Conservation (phyloP, 441 rosid species). For the Daphne laureola region DNA sequence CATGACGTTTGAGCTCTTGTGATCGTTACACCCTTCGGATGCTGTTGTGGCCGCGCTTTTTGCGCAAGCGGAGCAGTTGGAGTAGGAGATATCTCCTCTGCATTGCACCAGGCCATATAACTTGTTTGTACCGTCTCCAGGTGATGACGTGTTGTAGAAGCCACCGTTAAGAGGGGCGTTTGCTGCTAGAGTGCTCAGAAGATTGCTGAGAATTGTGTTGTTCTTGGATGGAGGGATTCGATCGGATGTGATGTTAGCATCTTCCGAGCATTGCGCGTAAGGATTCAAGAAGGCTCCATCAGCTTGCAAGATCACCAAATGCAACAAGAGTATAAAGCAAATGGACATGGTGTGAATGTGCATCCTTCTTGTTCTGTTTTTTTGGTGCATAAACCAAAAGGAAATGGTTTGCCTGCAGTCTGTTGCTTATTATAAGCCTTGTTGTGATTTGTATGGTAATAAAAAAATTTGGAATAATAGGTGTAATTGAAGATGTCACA, state of each 20-base stretch:
- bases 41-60: slow-evolving; percentile 13
- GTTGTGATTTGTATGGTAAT: too few species aligned
- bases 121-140: slow-evolving; percentile 15
- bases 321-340: slow-evolving; percentile 10
- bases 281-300: slow-evolving; percentile 14
- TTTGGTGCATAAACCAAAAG: background rate
- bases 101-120: slow-evolving; percentile 32
- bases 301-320: slow-evolving; percentile 12
- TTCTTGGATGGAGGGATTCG: slow-evolving; percentile 21
- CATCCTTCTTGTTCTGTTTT: slow-evolving; percentile 10
- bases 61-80: slow-evolving; percentile 24
- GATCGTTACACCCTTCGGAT: slow-evolving; percentile 9
- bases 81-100: slow-evolving; percentile 22
- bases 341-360: background rate
- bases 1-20: slow-evolving; percentile 16
- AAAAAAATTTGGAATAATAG: background rate
- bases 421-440: too few species aligned
- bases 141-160: slow-evolving; percentile 11
- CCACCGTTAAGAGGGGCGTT: slow-evolving; percentile 19
- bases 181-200: slow-evolving; percentile 17
- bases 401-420: background rate
- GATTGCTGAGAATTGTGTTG: slow-evolving; percentile 14
- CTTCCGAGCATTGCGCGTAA: slow-evolving; percentile 20
- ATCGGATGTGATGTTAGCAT: slow-evolving; percentile 16
- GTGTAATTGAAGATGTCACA: background rate